Percentiles rank a stretch among this genome's conserved stretches.
Conservation (phyloP, 805 yeast genomes). For the Wickerhamiella sergipiensis region DNA sequence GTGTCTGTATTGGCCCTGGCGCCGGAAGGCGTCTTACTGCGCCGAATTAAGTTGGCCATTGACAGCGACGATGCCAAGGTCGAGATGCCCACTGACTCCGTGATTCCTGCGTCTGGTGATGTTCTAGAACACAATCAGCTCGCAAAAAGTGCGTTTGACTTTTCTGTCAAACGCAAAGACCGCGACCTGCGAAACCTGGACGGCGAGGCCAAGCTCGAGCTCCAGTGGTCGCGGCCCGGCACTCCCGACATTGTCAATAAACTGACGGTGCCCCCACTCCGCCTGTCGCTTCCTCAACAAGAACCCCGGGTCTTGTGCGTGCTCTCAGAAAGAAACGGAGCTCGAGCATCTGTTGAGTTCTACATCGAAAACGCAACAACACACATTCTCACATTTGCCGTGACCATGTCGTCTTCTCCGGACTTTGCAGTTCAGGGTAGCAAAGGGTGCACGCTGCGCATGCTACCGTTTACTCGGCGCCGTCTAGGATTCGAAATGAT, state of each 20-base stretch:
- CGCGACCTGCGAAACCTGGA: constrained; percentile 11
- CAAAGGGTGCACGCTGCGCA: constrained; percentile 27
- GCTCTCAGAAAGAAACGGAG: constrained; percentile 1
- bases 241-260: constrained; percentile 10
- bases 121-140: constrained; percentile 6
- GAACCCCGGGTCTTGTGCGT: constrained; percentile 18
- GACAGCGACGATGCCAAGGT: constrained; percentile 1
- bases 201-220: constrained; percentile 19
- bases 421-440: constrained; percentile 29
- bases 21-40: constrained; percentile 6
- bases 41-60: neutral
- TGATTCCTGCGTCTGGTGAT: neutral
- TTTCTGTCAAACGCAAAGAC: constrained; percentile 6
- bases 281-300: constrained; percentile 15
- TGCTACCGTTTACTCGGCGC: constrained; percentile 48
- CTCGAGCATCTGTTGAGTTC: constrained; percentile 25
- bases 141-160: neutral
- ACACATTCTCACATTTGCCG: constrained; percentile 48
- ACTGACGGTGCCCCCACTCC: constrained; percentile 13
- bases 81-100: neutral
- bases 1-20: constrained; percentile 20
- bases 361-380: constrained; percentile 65
- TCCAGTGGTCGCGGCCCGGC: constrained; percentile 22
- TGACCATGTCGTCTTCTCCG: constrained; percentile 30
- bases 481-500: constrained; percentile 18